These are phyloP conservation scores for Colletotrichum spaethianum DNA, from an alignment of 2,329 filamentous ascomycete genomes.

Conservation along the genomic window DNA sequence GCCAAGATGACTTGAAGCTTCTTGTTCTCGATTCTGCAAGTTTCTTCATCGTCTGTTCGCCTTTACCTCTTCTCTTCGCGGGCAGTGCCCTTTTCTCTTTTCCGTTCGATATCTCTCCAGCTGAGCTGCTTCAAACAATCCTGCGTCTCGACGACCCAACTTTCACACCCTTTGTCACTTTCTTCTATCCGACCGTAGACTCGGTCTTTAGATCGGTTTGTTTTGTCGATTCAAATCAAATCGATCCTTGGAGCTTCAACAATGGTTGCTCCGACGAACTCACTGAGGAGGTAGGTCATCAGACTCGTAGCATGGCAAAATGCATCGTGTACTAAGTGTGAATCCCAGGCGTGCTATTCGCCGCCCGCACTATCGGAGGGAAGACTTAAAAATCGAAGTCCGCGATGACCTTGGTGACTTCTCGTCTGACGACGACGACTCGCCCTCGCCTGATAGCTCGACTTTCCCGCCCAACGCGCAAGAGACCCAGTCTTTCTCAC, in stretches of 20 bases:
- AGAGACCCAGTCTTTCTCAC: conserved; percentile 7
- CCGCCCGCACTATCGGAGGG: conserved; percentile 16
- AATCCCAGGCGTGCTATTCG: conserved; percentile 15
- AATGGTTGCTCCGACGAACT: conserved; percentile 14
- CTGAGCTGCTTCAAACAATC: conserved; percentile 30
- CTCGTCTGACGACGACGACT: conserved; percentile 34
- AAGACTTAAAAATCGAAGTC: conserved; percentile 28
- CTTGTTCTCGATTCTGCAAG: conserved; percentile 7
- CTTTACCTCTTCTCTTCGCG: conserved; percentile 14
- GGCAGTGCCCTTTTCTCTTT: conserved; percentile 31
- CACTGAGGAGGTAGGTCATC: conserved; percentile 31
- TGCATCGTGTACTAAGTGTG: background rate
- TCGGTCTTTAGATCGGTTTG: background rate
- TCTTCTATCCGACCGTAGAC: conserved; percentile 19
- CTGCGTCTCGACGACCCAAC: conserved; percentile 25
- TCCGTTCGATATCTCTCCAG: conserved; percentile 17
- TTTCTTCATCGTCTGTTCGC: background rate
- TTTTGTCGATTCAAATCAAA: background rate
- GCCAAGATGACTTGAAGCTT: conserved; percentile 40
- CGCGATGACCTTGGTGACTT: conserved; percentile 7
- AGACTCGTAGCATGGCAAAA: too few relatives aligned
- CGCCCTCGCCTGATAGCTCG: conserved; percentile 24
- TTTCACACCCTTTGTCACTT: conserved; percentile 1
- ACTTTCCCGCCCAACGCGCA: conserved; percentile 18
- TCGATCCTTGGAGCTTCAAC: background rate